A percentile compares a stretch with the other conserved stretches of the same genome.
phyloP scores from a whole-genome alignment of 192 early-diverging fungal species.

The Coemansia sp. region DNA sequence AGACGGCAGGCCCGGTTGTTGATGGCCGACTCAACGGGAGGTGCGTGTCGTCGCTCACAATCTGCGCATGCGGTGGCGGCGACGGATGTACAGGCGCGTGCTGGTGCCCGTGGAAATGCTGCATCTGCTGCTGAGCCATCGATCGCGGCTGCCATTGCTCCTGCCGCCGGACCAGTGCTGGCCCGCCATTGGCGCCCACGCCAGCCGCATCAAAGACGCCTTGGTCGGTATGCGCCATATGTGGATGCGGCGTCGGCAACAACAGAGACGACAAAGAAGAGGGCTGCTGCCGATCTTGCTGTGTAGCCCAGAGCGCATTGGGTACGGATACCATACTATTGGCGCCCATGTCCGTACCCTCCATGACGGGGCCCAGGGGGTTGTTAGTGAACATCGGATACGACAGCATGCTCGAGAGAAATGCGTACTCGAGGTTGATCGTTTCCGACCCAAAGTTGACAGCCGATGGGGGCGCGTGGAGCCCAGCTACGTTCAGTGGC shows the following conservation, averaged over 20 bases:
- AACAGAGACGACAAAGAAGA: neutral
- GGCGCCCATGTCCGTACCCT: conserved; percentile 25
- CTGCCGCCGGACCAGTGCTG: conserved; percentile 15
- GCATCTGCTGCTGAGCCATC: conserved; percentile 8
- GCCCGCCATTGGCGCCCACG: conserved; percentile 7
- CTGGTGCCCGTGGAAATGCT: conserved; percentile 2
- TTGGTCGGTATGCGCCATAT: neutral
- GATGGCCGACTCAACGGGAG: conserved; percentile 38
- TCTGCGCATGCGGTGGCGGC: conserved; percentile 26
- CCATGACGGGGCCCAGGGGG: conserved; percentile 14
- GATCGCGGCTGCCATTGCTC: conserved; percentile 28
- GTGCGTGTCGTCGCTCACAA: conserved; percentile 21
- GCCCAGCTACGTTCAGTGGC: conserved; percentile 8
- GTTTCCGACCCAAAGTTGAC: conserved; percentile 80
- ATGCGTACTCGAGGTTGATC: conserved; percentile 85
- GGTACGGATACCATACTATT: conserved; percentile 44
- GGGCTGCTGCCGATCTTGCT: conserved; percentile 16
- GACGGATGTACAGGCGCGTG: conserved; percentile 12
- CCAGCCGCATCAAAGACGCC: neutral
- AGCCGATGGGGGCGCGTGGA: conserved; percentile 25
- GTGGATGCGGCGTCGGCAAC: conserved; percentile 8
- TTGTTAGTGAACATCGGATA: conserved; percentile 55
- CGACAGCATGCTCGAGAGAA: conserved; percentile 87
- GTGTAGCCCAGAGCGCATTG: conserved; percentile 47
- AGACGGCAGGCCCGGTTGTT: conserved; percentile 46